Evolutionary conservation across 257 asterid species (phyloP).

Genomic region (Nyctanthes arbortristis): DNA sequence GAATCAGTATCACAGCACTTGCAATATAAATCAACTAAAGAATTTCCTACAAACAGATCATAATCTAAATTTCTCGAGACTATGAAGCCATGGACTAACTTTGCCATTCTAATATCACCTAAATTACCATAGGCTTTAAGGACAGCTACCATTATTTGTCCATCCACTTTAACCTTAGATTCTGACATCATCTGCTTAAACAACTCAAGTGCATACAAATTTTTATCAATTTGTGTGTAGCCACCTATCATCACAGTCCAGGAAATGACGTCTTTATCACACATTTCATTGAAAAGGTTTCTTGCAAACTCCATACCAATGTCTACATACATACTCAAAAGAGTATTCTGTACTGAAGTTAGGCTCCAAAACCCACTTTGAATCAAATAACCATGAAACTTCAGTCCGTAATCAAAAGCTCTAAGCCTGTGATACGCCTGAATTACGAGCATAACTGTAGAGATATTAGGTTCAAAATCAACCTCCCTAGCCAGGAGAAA

Average conservation of each 20-base stretch:
- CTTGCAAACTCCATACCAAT: conserved; percentile 54
- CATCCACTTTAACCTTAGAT: conserved; percentile 55
- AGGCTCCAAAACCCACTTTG: conserved; percentile 53
- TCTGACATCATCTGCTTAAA: conserved; percentile 57
- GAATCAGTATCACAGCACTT: conserved; percentile 44
- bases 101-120: conserved; percentile 50
- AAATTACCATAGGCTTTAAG: conserved; percentile 67
- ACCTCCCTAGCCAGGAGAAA: conserved; percentile 49
- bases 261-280: conserved; percentile 69
- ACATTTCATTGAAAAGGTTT: conserved; percentile 66
- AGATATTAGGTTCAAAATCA: conserved; percentile 74
- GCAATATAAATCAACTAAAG: conserved; percentile 43
- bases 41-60: no score
- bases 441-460: conserved; percentile 69
- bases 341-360: conserved; percentile 69
- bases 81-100: conserved; percentile 56
- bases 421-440: conserved; percentile 51
- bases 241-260: conserved; percentile 81
- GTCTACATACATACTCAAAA: conserved; percentile 63
- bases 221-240: conserved; percentile 43
- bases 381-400: conserved; percentile 59
- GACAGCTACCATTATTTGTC: conserved; percentile 62
- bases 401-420: conserved; percentile 41
- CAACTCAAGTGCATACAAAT: conserved; percentile 39
- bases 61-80: background rate